Base-by-base conservation (phyloP, 106 monocot species). In the Acorus calamus region DNA sequence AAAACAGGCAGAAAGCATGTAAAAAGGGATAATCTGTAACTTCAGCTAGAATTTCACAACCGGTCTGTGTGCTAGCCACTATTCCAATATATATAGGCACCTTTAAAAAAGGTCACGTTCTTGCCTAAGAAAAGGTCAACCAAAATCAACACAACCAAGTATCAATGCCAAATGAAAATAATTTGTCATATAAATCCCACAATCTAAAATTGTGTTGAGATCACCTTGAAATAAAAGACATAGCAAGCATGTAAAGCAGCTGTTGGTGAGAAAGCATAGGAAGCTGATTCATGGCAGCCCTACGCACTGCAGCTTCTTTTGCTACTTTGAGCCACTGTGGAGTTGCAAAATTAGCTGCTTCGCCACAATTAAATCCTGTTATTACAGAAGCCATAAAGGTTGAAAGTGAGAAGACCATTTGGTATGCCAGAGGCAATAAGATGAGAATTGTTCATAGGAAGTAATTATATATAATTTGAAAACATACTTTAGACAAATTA, bases 181-280 rank as follows among this genome's bases (percentile, higher is more conserved):
- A 28, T 28, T 28, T 28, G 28, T 28, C 28, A 28, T 28, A 28
- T 28, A 28, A 28, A 28, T 28, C 28, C 28, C 28, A 28, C 28
- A 28, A 28, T 28, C 28, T 28, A 28, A 28, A 28, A 28, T 28
- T 28, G 28, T 28, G 28, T 28, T 28, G 57, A 63, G 53, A 73
- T 69, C 49, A 99, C 98, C 98, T 92, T 61, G 92, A 77, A 50
- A 88, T 75, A 66, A 88, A 99, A 59, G 98, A 99, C 66, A 99
- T 79, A 5, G 98, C 70, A 60, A 99, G 66, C 76, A 99, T 76
- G 77, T 99, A 99, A 14, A 99, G 79, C 69, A 99, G 81, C 72
- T 99, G 98, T 70, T 99, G 98, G 78, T 99, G 88, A 5, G 98
- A 99, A 8, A 99, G 88, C 98, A 92, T 99, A 5, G 98, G 98